A percentile compares a stretch with the other conserved stretches of the same genome.
Conservation (phyloP, 2,329 filamentous ascomycete species). For the Pseudogymnoascus sp. region DNA sequence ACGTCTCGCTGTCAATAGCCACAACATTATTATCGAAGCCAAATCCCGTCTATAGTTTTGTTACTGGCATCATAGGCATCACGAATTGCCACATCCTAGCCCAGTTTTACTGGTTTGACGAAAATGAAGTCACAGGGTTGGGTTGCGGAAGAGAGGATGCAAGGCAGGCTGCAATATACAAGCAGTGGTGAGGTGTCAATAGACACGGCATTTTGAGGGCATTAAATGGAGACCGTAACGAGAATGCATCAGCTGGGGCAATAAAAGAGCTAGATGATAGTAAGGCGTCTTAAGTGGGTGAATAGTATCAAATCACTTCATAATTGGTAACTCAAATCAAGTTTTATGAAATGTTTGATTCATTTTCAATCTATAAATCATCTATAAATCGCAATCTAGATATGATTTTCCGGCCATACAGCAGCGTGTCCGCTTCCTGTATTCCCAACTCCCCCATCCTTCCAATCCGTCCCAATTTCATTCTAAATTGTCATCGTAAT, state of each 20-base stretch:
- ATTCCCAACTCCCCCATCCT: conserved; percentile 6
- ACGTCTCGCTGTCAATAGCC: background rate
- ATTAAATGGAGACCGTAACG: too few species aligned
- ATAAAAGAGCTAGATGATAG: too few species aligned
- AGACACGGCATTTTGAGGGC: too few species aligned
- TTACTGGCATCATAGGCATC: background rate
- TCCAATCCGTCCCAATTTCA: background rate
- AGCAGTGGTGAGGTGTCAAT: background rate
- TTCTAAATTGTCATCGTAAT: background rate
- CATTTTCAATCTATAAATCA: background rate
- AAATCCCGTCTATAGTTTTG: background rate
- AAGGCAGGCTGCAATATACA: background rate
- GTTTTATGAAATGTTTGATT: background rate
- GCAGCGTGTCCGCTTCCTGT: conserved; percentile 4
- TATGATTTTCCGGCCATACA: conserved; percentile 3
- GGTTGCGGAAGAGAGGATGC: background rate
- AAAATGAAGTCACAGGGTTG: too few species aligned
- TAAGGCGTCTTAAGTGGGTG: too few species aligned
- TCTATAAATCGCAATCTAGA: background rate
- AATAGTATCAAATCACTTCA: background rate
- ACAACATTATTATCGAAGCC: background rate
- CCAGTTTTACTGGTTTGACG: too few species aligned
- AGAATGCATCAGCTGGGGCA: background rate
- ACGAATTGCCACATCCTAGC: too few species aligned
- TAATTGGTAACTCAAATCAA: background rate